Base-by-base conservation (phyloP, 1,139 yeast species). In the Yamadazyma jaroonii region DNA sequence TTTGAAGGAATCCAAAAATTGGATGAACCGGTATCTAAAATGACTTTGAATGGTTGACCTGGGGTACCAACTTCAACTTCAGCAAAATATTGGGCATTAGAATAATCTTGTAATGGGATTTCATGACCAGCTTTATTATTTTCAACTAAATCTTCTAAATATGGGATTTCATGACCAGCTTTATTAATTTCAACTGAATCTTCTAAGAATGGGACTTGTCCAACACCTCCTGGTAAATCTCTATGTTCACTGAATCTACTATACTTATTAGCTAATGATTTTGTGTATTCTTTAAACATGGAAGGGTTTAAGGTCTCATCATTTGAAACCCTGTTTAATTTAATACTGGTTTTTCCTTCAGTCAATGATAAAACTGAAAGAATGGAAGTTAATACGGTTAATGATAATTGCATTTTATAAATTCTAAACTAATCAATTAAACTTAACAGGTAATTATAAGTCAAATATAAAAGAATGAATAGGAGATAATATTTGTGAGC, bases 1-100 rank as follows among this genome's bases (percentile, higher is more conserved):
- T 74, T 53, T 42, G 95, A 79, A 38, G 98, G 98, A 43, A 92
- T 90, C 98, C 98, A 92, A 67, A 92, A 72, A 64, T 92, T 92
- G 37, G 97, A 85, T 21, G 96, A 87, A 31, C 98, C 98, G 24
- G 97, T 92, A 64, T 92, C 97, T 55, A 92, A 74, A 47, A 86
- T 81, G 35, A 86, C 95, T 71, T 89, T 92, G 67, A 92, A 92
- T 11, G 77, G 59, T 69, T 92, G 98, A 36, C 86, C 88, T 6
- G 98, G 98, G 31, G 96, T 85, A 52, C 98, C 98, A 42, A 92
- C 56, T 43, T 79, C 73, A 53, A 92, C 84, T 57, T 89, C 97
- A 35, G 97, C 84, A 61, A 75, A 90, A 64, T 92, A 92, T 67
- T 92, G 97, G 31, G 97, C 97, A 60, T 92, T 90, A 67, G 86